Evolutionary conservation across 108 stramenopile genomes (phyloP), one percentile per base, ranked within the genome.

Genomic region (Nitzschia inconspicua): DNA sequence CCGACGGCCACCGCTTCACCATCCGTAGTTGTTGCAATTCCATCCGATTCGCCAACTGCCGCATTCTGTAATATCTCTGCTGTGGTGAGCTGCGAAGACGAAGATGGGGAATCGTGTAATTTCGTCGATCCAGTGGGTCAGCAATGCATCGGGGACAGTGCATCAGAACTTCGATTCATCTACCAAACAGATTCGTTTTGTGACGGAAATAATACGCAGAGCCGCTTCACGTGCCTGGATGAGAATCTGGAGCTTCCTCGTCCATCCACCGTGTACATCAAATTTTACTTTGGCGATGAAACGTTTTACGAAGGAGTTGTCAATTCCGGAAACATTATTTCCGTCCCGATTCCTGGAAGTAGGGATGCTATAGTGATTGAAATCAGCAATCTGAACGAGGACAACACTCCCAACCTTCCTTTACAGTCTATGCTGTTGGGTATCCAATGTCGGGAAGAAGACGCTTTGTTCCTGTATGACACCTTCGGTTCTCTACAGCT

Each of bases 401-500:
- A 16, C 22, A 40, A 35, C 5, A 37, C 13, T 34, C 4, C 32
- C 7, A 63, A 57, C 34, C 18, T 14, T 0, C 25, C 58, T 5
- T 41, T 72, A 3, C 62, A 72, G 53, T 3, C 14, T 16, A 59
- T 67, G 51, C 19, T 1, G 5, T 28, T 72, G 47, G 30, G 35
- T 20, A 44, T 44, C 9, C 26, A 18, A 23, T 72, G 70, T 44
- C 35, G 30, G 20, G 52, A 29, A 28, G 44, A 54, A 14, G 61
- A 32, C 22, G 48, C 43, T 7, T 24, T 73, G 3, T 47, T 27
- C 11, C 72, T 73, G n/a, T 32, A 61, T 24, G 26, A 53, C 18
- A 66, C 23, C 16, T 73, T 59, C 42, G 72, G 72, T 16, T 13
- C 23, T n/a, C 44, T 73, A 4, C 65, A 73, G 26, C 65, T 73